phyloP scores from a whole-genome alignment of 306 rosid species.

The Alnus rubra region DNA sequence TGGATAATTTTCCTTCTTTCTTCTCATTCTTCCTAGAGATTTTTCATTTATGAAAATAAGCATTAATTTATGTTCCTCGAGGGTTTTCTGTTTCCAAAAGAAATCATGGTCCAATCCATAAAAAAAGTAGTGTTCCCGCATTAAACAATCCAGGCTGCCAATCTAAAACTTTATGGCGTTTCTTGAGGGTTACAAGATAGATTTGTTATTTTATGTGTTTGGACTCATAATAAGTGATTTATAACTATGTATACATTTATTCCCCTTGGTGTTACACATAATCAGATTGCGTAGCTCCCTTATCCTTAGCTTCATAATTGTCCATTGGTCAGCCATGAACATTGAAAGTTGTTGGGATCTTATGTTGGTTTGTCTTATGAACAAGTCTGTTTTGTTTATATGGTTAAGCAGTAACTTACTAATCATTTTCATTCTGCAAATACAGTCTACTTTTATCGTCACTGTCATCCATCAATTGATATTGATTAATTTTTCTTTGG shows the following conservation, averaged over 20 bases:
- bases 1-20: neutral
- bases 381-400: neutral
- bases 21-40: neutral
- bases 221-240: neutral
- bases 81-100: neutral
- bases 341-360: neutral
- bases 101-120: neutral
- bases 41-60: neutral
- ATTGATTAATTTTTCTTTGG: neutral
- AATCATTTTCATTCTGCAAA: neutral
- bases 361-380: neutral
- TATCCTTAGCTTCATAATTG: neutral
- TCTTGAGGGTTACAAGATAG: neutral
- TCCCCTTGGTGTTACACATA: neutral
- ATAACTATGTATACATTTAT: neutral
- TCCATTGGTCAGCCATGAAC: neutral
- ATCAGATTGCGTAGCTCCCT: neutral
- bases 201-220: neutral
- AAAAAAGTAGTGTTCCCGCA: neutral
- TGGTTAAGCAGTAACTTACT: neutral
- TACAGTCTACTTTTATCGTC: neutral
- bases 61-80: neutral
- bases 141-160: neutral
- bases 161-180: neutral
- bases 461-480: neutral